These are phyloP conservation scores for Pythium rhizo-oryzae DNA, from an alignment of 352 stramenopile genomes.

Conservation along the genomic window DNA sequence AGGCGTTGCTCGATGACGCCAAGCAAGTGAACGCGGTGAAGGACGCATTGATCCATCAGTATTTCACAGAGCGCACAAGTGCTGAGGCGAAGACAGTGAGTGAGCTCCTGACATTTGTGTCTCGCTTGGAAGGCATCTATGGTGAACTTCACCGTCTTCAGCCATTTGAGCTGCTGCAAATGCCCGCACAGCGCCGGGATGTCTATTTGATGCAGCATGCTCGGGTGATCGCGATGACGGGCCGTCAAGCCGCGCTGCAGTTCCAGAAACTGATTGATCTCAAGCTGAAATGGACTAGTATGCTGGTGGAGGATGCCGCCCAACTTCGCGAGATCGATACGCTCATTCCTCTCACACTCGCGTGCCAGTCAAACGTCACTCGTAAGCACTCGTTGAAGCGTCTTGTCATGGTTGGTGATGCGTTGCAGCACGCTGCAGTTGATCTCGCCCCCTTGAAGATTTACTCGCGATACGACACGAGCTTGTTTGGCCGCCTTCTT, in stretches of 20 bases:
- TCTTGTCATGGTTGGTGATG: slow-evolving; percentile 96
- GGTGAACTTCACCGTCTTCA: slow-evolving; percentile 91
- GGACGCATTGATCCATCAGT: slow-evolving; percentile 34
- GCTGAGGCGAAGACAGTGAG: slow-evolving; percentile 25
- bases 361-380: slow-evolving; percentile 37
- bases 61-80: slow-evolving; percentile 43
- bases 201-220: slow-evolving; percentile 96
- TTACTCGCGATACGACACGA: slow-evolving; percentile 94
- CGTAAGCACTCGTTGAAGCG: slow-evolving; percentile 68
- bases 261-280: slow-evolving; percentile 86
- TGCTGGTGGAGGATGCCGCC: slow-evolving; percentile 96
- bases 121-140: slow-evolving; percentile 90
- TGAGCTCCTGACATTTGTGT: slow-evolving; percentile 52
- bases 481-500: slow-evolving; percentile 94
- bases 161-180: slow-evolving; percentile 95
- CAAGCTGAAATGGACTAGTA: slow-evolving; percentile 77
- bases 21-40: slow-evolving; percentile 10
- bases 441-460: slow-evolving; percentile 83
- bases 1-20: slow-evolving; percentile 64
- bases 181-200: slow-evolving; percentile 88
- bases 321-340: slow-evolving; percentile 96
- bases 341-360: slow-evolving; percentile 91
- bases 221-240: slow-evolving; percentile 96
- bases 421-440: slow-evolving; percentile 91
- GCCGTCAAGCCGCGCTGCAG: slow-evolving; percentile 93